These are phyloP conservation scores for Tricholoma saponaceum DNA, from an alignment of 768 basidiomycete species.

Conservation along the genomic window DNA sequence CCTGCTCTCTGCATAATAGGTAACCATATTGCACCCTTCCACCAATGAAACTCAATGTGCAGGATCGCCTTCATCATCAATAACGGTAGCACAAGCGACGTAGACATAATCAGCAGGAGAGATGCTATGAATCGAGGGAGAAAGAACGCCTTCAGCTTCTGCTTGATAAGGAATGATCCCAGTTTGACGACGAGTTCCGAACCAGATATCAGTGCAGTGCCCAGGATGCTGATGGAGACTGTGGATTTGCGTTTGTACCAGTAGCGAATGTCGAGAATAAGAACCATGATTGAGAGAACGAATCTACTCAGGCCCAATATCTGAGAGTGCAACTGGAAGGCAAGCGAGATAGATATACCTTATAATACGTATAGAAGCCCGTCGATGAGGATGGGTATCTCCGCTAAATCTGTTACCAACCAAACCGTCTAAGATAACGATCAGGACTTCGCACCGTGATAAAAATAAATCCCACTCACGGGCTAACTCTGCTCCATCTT, in stretches of 20 bases:
- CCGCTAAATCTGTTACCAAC: conserved; percentile 23
- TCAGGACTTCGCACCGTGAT: neutral
- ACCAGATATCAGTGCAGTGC: conserved; percentile 14
- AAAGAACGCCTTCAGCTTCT: neutral
- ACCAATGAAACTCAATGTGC: conserved; percentile 19
- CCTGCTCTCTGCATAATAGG: conserved; percentile 15
- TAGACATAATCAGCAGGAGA: neutral
- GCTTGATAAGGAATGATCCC: neutral
- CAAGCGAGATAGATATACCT: conserved; percentile 13
- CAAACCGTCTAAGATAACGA: conserved; percentile 20
- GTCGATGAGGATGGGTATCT: conserved; percentile 26
- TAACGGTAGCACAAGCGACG: conserved; percentile 9
- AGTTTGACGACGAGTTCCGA: neutral
- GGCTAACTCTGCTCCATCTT: conserved; percentile 19
- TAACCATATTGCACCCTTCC: conserved; percentile 5
- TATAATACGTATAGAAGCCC: conserved; percentile 8
- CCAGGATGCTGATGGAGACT: conserved; percentile 23
- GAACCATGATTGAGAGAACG: conserved; percentile 3
- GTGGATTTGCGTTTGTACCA: conserved; percentile 30
- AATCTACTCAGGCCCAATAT: conserved; percentile 5
- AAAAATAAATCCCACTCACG: conserved; percentile 19
- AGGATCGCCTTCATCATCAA: conserved; percentile 22
- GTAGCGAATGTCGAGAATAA: conserved; percentile 19
- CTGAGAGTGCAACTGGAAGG: neutral
- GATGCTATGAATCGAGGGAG: neutral